A percentile compares a stretch with the other conserved stretches of the same genome.
Evolutionary conservation across 1,284 basidiomycete species (phyloP).

Genomic region (Tylopilus sp.): DNA sequence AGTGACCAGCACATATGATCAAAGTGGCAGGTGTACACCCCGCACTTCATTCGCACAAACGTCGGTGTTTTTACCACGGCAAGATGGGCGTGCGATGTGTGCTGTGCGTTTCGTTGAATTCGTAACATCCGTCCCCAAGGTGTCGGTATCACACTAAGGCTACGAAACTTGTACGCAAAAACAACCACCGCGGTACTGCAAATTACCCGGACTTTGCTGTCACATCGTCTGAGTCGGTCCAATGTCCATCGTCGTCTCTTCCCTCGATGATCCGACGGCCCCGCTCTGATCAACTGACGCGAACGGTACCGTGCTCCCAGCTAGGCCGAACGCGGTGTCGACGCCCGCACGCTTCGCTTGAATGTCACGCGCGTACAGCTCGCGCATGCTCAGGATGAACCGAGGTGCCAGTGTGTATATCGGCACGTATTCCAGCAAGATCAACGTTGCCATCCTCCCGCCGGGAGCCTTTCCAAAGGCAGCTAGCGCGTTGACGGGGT

Average conservation of each 20-base stretch:
- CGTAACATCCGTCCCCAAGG: too few species aligned
- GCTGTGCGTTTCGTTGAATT: too few species aligned
- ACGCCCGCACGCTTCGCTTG: neutral
- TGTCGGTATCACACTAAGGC: too few species aligned
- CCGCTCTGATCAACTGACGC: neutral
- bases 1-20: neutral
- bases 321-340: slow-evolving; percentile 8
- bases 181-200: neutral
- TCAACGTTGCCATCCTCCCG: neutral
- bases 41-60: neutral
- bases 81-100: too few species aligned
- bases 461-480: neutral
- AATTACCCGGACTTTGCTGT: too few species aligned
- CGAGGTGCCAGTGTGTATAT: slow-evolving; percentile 4
- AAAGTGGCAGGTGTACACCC: too few species aligned
- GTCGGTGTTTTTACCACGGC: too few species aligned
- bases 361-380: slow-evolving; percentile 2
- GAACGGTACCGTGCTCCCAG: slow-evolving; percentile 1
- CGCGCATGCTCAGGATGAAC: slow-evolving; percentile 8
- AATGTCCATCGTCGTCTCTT: neutral
- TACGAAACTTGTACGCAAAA: too few species aligned
- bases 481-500: neutral
- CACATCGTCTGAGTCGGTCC: neutral
- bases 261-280: neutral
- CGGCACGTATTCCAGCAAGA: slow-evolving; percentile 1